A percentile compares a stretch with the other conserved stretches of the same genome.
Conservation (phyloP, 2,329 filamentous ascomycete species). For the Beauveria medogensis region DNA sequence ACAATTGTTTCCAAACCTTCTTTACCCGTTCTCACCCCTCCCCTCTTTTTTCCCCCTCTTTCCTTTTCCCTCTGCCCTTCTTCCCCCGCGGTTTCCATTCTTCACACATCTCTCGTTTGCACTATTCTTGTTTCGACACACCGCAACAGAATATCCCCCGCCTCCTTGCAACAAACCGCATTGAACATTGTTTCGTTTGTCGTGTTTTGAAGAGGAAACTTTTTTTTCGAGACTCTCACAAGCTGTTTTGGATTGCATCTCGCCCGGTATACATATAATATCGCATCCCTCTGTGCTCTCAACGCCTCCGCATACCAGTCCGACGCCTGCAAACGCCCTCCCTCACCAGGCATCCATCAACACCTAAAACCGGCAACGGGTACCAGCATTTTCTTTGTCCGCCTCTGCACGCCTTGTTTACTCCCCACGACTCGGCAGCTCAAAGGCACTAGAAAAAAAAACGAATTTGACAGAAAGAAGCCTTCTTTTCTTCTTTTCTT, state of each 20-base stretch:
- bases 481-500: neutral
- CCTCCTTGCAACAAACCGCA: neutral
- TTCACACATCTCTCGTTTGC: too few species aligned
- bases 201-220: neutral
- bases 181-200: neutral
- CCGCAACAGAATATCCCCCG: neutral
- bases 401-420: too few species aligned
- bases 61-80: neutral
- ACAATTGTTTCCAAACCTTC: neutral
- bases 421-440: neutral
- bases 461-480: neutral
- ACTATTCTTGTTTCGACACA: neutral
- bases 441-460: neutral
- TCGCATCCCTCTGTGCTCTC: neutral
- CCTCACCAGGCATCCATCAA: neutral
- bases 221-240: neutral
- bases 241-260: too few species aligned
- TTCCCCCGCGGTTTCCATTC: neutral
- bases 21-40: conserved; percentile 2
- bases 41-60: neutral
- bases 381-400: neutral
- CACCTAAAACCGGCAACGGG: neutral
- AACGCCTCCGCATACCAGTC: neutral
- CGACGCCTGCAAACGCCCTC: neutral
- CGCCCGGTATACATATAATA: too few species aligned